Conservation (phyloP, 805 yeast species). For the Lachancea thermotolerans region DNA sequence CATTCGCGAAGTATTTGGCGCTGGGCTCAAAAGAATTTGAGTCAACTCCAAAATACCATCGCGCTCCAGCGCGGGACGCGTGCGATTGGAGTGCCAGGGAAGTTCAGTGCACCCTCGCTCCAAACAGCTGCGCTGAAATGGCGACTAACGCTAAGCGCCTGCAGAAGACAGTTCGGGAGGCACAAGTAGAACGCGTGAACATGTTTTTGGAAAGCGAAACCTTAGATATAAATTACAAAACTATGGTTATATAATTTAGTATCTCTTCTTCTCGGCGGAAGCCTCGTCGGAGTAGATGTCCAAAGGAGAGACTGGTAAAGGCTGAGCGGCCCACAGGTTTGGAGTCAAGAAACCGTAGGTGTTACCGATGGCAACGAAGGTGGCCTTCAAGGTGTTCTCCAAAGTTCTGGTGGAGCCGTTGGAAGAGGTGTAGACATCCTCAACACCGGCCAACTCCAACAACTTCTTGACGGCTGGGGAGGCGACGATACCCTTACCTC, state of each 20-base stretch:
- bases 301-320: slow-evolving; percentile 86
- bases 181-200: too few relatives aligned
- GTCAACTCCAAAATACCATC: neutral
- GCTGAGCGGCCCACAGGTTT: slow-evolving; percentile 90
- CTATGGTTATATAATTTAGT: slow-evolving; percentile 36
- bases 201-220: neutral
- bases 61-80: too few relatives aligned
- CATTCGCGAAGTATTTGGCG: neutral
- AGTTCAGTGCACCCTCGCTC: too few relatives aligned
- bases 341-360: slow-evolving; percentile 99
- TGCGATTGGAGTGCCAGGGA: too few relatives aligned
- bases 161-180: too few relatives aligned
- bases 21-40: slow-evolving; percentile 6
- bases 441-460: slow-evolving; percentile 98
- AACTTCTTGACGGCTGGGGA: slow-evolving; percentile 99
- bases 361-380: slow-evolving; percentile 99
- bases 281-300: slow-evolving; percentile 90
- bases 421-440: slow-evolving; percentile 98
- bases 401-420: slow-evolving; percentile 99
- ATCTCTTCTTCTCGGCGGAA: slow-evolving; percentile 66
- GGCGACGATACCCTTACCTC: slow-evolving; percentile 99
- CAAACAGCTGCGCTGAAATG: too few relatives aligned
- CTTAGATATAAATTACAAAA: neutral
- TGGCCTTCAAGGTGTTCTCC: slow-evolving; percentile 99
- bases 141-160: too few relatives aligned